Base-by-base conservation (phyloP, 306 rosid species). In the Inga laurina region DNA sequence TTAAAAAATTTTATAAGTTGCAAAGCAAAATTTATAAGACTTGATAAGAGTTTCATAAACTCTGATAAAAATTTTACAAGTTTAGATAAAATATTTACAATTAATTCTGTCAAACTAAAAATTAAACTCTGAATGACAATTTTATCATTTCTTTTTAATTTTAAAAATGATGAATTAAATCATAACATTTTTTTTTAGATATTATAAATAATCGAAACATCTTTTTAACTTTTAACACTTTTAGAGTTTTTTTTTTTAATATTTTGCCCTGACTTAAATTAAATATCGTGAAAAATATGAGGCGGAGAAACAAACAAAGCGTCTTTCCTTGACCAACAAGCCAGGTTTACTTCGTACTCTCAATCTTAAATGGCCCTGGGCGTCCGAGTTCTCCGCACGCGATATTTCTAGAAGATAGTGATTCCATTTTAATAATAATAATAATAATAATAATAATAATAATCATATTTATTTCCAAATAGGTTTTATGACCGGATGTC, bases 41-140 rank as follows among this genome's bases (percentile, higher is more conserved):
- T 0, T 35, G 5, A 35, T 5, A 37, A 37, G 1, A 7, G 0
- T 37, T 5, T 37, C 0, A 37, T 0, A 37, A 37, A 7, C 5
- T 37, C 0, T 37, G 0, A 5, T 37, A 5, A 37, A 37, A 0
- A 37, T 37, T 37, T 39, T 0, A 39, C 1, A 5, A 39, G 1
- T 39, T 39, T 0, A 1, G 8, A 39, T 6, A 39, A 39, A 0
- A 0, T 39, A 1, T 39, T 39, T 0, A 39, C 0, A 6, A 39
- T 39, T 39, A 39, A 39, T 39, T 39, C 8, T 39, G 43, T 39
- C 8, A 39, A 39, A 39, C 1, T 5, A 8, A 6, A 39, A 39
- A 39, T 6, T 7, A 39, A 39, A 39, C 2, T 39, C 1, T 1
- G 0, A 37, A 1, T 8, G 8, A 39, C 0, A 6, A 1, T 39